Base-by-base conservation (phyloP, 208 protist genomes). In the Leptomonas pyrrhocoris region DNA sequence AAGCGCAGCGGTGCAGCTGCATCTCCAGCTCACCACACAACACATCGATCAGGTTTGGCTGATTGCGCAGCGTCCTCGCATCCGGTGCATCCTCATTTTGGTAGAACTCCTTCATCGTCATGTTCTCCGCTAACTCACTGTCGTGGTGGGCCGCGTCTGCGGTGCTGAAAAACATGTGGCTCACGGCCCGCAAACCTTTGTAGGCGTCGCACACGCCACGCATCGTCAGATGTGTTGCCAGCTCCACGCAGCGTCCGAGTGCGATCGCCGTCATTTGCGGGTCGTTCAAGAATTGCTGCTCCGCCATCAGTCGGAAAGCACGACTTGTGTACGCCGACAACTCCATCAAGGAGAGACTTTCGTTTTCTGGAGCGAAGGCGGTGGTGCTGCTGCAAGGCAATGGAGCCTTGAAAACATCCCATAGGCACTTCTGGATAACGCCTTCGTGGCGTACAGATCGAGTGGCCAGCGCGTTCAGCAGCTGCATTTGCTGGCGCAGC, bases 41-140 rank as follows among this genome's bases (percentile, higher is more conserved):
- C 43, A 95, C 73, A 61, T 90, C 88, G 19, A 95, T 45, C 28
- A 95, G 36, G 57, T 95, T 95, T 0, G 90, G 90, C 49, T 95
- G 90, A 27, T 85, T 83, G 12, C 78, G 68, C 27, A 92, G 58
- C 7, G 68, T 64, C 36, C 64, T 74, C 9, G 54, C 62, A 6
- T 82, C 70, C 1, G 48, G 45, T 6, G 27, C 23, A 38, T 65
- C 63, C 12, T 36, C 36, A 46, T 34, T 38, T 7, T 74, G 57
- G 42, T 75, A 57, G 19, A 66, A 45, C 16, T 85, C 80, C n/a
- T 61, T 66, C 23, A 72, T 49, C 0, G 73, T 81, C 45, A 71
- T 53, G 36, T 65, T 30, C 38, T 27, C 72, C n/a, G 34, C 74
- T 31, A 85, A 31, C 57, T 80, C 58, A 18, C 62, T 79, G 19